Percentiles rank a stretch among this genome's conserved stretches.
phyloP scores from a whole-genome alignment of 1,139 yeast genomes.

The Yamadazyma friedrichii region DNA sequence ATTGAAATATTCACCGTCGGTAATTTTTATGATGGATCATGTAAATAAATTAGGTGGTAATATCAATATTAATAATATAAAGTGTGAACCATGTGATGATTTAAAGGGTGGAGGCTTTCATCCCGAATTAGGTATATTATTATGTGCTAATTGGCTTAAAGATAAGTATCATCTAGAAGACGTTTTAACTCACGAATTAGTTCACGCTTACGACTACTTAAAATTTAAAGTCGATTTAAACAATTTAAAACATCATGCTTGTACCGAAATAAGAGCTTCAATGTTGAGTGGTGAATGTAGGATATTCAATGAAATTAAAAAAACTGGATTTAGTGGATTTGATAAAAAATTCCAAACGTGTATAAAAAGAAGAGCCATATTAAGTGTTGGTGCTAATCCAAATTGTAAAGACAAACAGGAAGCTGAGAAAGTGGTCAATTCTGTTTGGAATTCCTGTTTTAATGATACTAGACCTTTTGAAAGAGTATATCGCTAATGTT shows the following conservation, averaged over 20 bases:
- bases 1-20: constrained; percentile 78
- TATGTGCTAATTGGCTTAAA: constrained; percentile 82
- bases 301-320: constrained; percentile 77
- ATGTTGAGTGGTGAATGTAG: constrained; percentile 95
- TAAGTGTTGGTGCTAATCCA: constrained; percentile 87
- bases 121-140: constrained; percentile 80
- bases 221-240: constrained; percentile 84
- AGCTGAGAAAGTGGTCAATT: constrained; percentile 77
- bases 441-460: constrained; percentile 92
- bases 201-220: constrained; percentile 90
- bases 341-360: constrained; percentile 88
- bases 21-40: constrained; percentile 84
- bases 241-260: constrained; percentile 89
- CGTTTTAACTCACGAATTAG: constrained; percentile 85
- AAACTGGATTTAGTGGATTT: constrained; percentile 59
- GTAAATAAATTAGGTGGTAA: constrained; percentile 69
- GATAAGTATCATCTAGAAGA: constrained; percentile 87
- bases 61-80: constrained; percentile 45
- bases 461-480: constrained; percentile 96
- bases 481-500: constrained; percentile 53
- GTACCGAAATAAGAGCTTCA: constrained; percentile 93
- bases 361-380: constrained; percentile 80
- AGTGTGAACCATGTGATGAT: constrained; percentile 84
- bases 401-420: constrained; percentile 66
- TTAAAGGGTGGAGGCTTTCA: constrained; percentile 91